phyloP scores from a whole-genome alignment of 306 rosid species.

The Glycine latifolia region DNA sequence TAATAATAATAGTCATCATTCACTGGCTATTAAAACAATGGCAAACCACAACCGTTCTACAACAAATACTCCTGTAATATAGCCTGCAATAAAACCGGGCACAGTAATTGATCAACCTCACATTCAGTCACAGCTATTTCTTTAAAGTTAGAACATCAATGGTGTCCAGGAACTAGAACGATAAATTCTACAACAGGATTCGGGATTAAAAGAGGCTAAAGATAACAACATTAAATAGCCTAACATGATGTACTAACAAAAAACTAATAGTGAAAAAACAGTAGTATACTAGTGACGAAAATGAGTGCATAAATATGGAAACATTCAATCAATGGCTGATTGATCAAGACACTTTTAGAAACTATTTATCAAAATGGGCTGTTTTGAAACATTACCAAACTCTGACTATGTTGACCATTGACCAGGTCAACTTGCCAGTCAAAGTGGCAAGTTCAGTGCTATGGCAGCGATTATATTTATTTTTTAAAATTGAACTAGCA shows the following conservation, averaged over 20 bases:
- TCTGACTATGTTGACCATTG: not conserved
- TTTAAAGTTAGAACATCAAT: slow-evolving; percentile 14
- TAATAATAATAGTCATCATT: not conserved
- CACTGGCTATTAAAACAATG: not conserved
- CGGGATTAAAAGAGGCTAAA: slow-evolving; percentile 2
- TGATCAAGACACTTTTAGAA: not conserved
- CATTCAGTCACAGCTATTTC: slow-evolving; percentile 22
- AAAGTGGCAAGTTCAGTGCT: not conserved
- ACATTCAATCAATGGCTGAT: not conserved
- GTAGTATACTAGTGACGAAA: not conserved
- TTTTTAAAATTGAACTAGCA: not conserved
- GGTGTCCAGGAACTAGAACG: slow-evolving; percentile 20
- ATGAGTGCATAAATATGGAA: slow-evolving; percentile 19
- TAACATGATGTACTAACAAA: not conserved
- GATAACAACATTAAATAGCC: not conserved
- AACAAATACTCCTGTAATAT: not conserved
- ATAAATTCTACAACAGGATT: slow-evolving; percentile 2
- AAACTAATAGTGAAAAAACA: not conserved
- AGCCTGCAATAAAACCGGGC: not conserved
- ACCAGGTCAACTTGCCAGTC: no score
- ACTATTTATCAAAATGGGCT: not conserved
- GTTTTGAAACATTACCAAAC: not conserved
- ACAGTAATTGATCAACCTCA: slow-evolving; percentile 16
- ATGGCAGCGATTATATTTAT: not conserved
- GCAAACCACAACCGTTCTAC: slow-evolving; percentile 10